These are phyloP conservation scores for Neltuma alba DNA, from an alignment of 306 rosid genomes.

Conservation along the genomic window DNA sequence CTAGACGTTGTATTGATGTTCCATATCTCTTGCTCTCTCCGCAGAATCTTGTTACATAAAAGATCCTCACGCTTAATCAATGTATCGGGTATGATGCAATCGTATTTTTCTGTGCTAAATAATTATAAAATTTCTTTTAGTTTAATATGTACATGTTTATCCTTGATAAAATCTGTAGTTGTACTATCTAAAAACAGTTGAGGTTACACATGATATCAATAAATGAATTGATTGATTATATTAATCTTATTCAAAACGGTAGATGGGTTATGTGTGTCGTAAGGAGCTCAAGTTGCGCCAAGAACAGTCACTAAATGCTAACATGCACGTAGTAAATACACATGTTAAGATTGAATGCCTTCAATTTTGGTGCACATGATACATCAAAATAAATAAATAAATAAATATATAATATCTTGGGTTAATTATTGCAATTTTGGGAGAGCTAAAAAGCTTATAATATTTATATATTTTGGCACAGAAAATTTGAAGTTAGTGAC, in stretches of 20 bases:
- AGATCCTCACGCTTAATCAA: no score
- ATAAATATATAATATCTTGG: background rate
- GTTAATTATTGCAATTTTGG: slow-evolving; percentile 34
- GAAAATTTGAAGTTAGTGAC: slow-evolving; percentile 40
- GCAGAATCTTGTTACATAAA: no score
- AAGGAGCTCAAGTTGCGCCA: slow-evolving; percentile 54
- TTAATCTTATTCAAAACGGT: slow-evolving; percentile 36
- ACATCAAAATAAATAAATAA: background rate
- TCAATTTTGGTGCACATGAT: slow-evolving; percentile 51
- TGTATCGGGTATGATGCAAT: no score
- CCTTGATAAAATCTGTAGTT: background rate
- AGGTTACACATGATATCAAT: slow-evolving; percentile 42
- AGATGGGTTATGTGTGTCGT: slow-evolving; percentile 49
- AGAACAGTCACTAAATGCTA: slow-evolving; percentile 60
- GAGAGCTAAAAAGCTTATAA: slow-evolving; percentile 30
- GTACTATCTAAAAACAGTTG: background rate
- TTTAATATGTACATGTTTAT: no score
- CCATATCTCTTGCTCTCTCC: no score
- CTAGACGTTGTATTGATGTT: no score
- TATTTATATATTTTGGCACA: slow-evolving; percentile 44
- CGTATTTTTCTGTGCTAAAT: no score
- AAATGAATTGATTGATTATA: slow-evolving; percentile 28
- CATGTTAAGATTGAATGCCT: slow-evolving; percentile 53
- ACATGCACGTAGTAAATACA: slow-evolving; percentile 60
- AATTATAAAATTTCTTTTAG: no score